Base-by-base conservation (phyloP, 768 basidiomycete species). In the Sutorius australiensis region DNA sequence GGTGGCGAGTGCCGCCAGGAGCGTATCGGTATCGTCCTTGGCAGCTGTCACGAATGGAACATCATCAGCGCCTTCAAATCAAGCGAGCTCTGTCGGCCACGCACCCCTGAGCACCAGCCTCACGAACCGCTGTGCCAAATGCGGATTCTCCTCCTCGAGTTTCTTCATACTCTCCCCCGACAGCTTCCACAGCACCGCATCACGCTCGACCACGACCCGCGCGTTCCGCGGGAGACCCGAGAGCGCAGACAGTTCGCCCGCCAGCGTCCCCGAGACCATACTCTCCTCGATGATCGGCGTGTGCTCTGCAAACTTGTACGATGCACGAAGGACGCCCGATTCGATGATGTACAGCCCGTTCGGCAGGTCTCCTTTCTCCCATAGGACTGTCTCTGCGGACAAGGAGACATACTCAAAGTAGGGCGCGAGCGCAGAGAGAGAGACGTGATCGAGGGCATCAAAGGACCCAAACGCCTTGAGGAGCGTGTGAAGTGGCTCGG, bases 221-320 rank as follows among this genome's bases (percentile, higher is more conserved):
- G 94, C 88, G 65, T 97, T 98, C 44, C 95, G 77, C 16, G 83
- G 77, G 17, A 86, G 76, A 19, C 83, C 83, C 9, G 93, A 85
- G 12, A 99, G 73, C 34, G 88, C 89, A 0, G 91, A 86, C 48
- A 99, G 69, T 70, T 98, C 95, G 0, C 95, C 95, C 10, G 95
- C 92, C 3, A 98, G 73, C 0, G 93, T 92, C 3, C 94, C 95
- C 4, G 92, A 83, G 0, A 95, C 91, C 93, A 95, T 95, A 2
- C 88, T 90, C 72, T 95, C 93, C 62, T 89, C 86, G 45, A 92
- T 83, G 6, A 71, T 67, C 24, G 80, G 79, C 6, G 80, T 72
- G 58, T 88, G 81, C 45, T 83, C 83, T 3, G 82, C 83, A 64
- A 93, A 95, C 41, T 75, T 69, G 70, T 98, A 98, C 17, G 79